Conservation (phyloP, 129 eudicot genomes). For the Scalesia atractyloides region DNA sequence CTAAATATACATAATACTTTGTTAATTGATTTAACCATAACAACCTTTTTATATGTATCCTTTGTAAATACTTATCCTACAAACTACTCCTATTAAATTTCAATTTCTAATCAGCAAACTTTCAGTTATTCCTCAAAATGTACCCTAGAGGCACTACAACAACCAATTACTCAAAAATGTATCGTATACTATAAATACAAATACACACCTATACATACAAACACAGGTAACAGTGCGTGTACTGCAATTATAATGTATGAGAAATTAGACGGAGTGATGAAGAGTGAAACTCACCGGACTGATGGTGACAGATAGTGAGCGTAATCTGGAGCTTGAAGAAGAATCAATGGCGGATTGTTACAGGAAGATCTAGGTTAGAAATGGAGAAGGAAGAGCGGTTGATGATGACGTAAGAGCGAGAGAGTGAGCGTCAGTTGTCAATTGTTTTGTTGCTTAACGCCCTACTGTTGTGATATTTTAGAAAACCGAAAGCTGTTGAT, state of each 20-base stretch:
- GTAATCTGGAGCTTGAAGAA: constrained; percentile 22
- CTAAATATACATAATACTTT: neutral
- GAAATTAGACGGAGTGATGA: constrained; percentile 1
- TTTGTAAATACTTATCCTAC: constrained; percentile 1
- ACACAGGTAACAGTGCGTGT: neutral
- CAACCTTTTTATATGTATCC: constrained; percentile 5
- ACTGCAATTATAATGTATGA: neutral
- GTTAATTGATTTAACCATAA: neutral
- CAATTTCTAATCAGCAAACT: neutral
- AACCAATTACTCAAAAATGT: neutral
- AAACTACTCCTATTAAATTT: neutral
- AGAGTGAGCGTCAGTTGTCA: constrained; percentile 25
- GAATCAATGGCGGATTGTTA: constrained; percentile 38
- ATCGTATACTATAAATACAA: constrained; percentile 4
- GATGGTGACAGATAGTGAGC: constrained; percentile 23
- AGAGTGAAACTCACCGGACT: constrained; percentile 26
- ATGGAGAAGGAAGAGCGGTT: constrained; percentile 23
- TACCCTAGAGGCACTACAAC: neutral
- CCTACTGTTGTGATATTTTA: constrained; percentile 25
- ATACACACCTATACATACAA: neutral
- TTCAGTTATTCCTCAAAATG: constrained; percentile 12
- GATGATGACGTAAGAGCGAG: constrained; percentile 38
- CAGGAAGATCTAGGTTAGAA: constrained; percentile 18
- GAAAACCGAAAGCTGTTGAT: constrained; percentile 20
- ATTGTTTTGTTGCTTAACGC: constrained; percentile 27